phyloP scores from a whole-genome alignment of 768 basidiomycete genomes.

The Hirschioporus abietinus region DNA sequence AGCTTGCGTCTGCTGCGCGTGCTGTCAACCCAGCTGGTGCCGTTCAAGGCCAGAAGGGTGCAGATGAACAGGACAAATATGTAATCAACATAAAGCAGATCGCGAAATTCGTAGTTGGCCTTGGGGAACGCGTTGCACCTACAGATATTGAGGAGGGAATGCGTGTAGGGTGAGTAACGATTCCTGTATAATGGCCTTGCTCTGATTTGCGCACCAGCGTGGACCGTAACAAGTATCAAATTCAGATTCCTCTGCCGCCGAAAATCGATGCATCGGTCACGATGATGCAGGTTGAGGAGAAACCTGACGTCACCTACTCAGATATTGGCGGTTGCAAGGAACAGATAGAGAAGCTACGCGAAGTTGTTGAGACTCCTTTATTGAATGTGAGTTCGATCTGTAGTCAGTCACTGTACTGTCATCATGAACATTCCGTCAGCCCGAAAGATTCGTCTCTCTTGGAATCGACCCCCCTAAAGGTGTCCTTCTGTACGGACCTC shows the following conservation, averaged over 20 bases:
- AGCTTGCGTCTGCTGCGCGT: constrained; percentile 70
- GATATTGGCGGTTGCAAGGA: constrained; percentile 99
- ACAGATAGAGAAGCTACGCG: constrained; percentile 97
- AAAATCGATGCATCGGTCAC: constrained; percentile 99
- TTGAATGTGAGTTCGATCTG: constrained; percentile 62
- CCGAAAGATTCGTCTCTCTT: constrained; percentile 96
- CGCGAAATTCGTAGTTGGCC: constrained; percentile 97
- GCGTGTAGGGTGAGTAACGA: constrained; percentile 84
- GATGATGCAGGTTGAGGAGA: constrained; percentile 99
- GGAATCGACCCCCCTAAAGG: constrained; percentile 99
- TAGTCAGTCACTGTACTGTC: not conserved
- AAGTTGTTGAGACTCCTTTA: constrained; percentile 95
- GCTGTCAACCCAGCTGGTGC: constrained; percentile 76
- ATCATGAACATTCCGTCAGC: constrained; percentile 45
- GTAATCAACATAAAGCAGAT: constrained; percentile 99
- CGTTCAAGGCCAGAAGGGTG: constrained; percentile 86
- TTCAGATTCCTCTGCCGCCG: constrained; percentile 96
- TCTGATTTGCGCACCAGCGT: constrained; percentile 47
- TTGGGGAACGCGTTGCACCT: constrained; percentile 93
- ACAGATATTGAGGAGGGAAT: constrained; percentile 99
- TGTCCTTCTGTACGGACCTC: constrained; percentile 91
- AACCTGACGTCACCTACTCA: constrained; percentile 96
- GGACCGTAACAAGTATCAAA: constrained; percentile 95
- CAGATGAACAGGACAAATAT: constrained; percentile 98
- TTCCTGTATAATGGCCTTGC: not conserved